Conservation (phyloP, 768 basidiomycete genomes). For the Hygrophoropsis aurantiaca region DNA sequence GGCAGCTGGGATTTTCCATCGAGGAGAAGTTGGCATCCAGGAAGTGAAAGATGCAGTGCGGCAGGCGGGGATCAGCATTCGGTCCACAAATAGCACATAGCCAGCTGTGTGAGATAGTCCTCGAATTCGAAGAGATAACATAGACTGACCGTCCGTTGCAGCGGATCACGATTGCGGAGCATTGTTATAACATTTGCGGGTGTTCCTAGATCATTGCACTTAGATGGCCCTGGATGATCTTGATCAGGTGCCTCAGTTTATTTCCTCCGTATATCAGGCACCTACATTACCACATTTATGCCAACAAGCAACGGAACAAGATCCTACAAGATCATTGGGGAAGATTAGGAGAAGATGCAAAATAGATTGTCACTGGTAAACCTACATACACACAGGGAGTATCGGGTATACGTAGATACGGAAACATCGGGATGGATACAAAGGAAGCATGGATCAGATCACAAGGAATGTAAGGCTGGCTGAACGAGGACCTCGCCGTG, state of each 20-base stretch:
- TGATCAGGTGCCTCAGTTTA: no score
- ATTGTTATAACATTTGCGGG: no score
- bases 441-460: conserved; percentile 20
- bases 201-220: no score
- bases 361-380: conserved; percentile 25
- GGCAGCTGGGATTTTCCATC: conserved; percentile 97
- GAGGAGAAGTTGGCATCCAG: conserved; percentile 79
- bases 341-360: conserved; percentile 24
- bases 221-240: no score
- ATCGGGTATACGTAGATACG: conserved; percentile 33
- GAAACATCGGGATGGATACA: conserved; percentile 30
- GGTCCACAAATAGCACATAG: conserved; percentile 26
- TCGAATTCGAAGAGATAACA: no score
- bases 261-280: no score
- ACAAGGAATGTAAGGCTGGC: background rate
- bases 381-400: conserved; percentile 32
- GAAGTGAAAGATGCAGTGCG: conserved; percentile 71
- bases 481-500: background rate
- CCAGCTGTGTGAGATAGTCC: no score
- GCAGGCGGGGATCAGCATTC: conserved; percentile 49
- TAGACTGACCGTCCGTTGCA: no score
- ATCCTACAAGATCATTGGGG: no score
- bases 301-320: no score
- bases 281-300: no score
- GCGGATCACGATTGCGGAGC: no score